Evolutionary conservation across 768 basidiomycete species (phyloP).

Genomic region (Sistotremastrum niveocremeum): DNA sequence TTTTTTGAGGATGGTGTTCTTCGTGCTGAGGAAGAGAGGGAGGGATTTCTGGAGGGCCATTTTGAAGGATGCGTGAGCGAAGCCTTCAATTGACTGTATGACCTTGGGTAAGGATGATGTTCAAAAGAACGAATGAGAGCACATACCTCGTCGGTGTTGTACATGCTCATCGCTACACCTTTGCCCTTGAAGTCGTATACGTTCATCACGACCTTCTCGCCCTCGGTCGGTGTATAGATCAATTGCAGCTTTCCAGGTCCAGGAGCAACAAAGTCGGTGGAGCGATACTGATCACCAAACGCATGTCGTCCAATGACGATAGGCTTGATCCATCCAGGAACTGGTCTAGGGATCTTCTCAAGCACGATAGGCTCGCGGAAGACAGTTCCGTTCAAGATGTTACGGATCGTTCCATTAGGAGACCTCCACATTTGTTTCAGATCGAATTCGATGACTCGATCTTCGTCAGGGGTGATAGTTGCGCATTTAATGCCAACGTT

Average conservation of each 20-base stretch:
- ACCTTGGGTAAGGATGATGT: not conserved
- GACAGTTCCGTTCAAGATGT: slow-evolving; percentile 95
- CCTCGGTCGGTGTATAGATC: slow-evolving; percentile 69
- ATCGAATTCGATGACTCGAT: slow-evolving; percentile 90
- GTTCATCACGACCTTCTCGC: slow-evolving; percentile 50
- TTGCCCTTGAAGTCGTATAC: slow-evolving; percentile 90
- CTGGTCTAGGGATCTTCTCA: slow-evolving; percentile 75
- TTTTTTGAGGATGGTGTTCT: slow-evolving; percentile 94
- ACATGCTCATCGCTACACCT: slow-evolving; percentile 95
- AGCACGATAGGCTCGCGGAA: slow-evolving; percentile 98
- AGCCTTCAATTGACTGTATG: slow-evolving; percentile 73
- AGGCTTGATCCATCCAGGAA: slow-evolving; percentile 95
- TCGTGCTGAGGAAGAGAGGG: slow-evolving; percentile 80
- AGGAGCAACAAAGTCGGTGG: slow-evolving; percentile 85
- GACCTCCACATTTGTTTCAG: slow-evolving; percentile 99
- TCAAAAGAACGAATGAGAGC: not conserved
- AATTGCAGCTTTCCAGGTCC: slow-evolving; percentile 91
- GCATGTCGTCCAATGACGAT: slow-evolving; percentile 96
- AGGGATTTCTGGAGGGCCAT: slow-evolving; percentile 59
- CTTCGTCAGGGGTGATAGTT: slow-evolving; percentile 97
- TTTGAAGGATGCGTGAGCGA: slow-evolving; percentile 97
- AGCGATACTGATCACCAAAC: slow-evolving; percentile 91
- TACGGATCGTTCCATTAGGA: slow-evolving; percentile 95
- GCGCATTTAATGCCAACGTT: slow-evolving; percentile 98
- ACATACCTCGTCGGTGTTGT: slow-evolving; percentile 87